Conservation (phyloP, 1,139 yeast genomes). For the Candida dubliniensis region DNA sequence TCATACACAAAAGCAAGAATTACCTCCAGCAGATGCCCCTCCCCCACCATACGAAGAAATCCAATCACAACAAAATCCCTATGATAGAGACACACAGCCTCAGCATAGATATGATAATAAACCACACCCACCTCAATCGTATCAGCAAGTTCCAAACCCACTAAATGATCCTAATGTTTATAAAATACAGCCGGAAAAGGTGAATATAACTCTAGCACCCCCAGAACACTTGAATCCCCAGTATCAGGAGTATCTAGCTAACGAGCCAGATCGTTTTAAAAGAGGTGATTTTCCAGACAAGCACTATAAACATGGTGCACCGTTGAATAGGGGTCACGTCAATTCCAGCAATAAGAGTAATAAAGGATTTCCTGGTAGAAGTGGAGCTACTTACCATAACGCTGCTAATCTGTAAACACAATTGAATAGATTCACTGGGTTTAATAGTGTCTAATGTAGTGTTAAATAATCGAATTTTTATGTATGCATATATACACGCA, state of each 20-base stretch:
- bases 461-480: not conserved
- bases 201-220: constrained; percentile 37
- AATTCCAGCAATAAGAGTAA: constrained; percentile 27
- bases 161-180: constrained; percentile 30
- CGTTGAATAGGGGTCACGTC: constrained; percentile 31
- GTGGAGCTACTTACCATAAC: constrained; percentile 40
- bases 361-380: constrained; percentile 39
- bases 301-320: constrained; percentile 35
- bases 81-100: constrained; percentile 5
- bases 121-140: not conserved
- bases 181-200: constrained; percentile 35
- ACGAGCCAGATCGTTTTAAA: constrained; percentile 35
- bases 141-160: constrained; percentile 17
- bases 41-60: constrained; percentile 17
- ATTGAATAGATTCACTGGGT: not conserved
- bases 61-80: constrained; percentile 11
- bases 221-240: constrained; percentile 40
- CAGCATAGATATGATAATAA: not conserved
- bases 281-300: constrained; percentile 35
- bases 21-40: constrained; percentile 9
- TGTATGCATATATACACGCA: not conserved
- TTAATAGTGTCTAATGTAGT: not conserved
- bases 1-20: constrained; percentile 4
- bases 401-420: constrained; percentile 33
- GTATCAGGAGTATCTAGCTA: constrained; percentile 32